Evolutionary conservation across 345 rosid genomes (phyloP).

Genomic region (Rhodamnia argentea): DNA sequence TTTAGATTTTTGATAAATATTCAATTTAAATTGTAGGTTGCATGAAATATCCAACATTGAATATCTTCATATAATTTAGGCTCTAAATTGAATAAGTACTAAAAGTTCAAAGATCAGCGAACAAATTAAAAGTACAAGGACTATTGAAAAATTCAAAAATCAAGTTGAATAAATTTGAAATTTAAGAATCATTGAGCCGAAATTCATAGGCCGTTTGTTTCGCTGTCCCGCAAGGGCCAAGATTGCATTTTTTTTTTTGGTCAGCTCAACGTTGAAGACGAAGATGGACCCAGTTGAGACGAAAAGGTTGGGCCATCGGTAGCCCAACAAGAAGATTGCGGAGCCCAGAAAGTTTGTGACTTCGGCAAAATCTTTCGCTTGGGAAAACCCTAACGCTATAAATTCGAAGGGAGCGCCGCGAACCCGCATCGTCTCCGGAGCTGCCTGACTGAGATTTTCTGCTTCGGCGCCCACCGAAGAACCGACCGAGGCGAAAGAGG

Average conservation of each 20-base stretch:
- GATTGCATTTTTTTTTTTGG: background rate
- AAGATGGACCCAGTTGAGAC: background rate
- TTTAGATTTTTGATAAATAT: rapidly evolving
- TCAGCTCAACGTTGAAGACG: background rate
- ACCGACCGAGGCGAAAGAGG: background rate
- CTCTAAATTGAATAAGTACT: no score
- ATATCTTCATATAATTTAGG: background rate
- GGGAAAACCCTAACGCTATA: background rate
- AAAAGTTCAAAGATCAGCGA: no score
- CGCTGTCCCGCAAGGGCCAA: background rate
- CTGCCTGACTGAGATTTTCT: background rate
- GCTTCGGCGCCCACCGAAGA: background rate
- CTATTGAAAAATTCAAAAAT: no score
- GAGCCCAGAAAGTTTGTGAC: background rate
- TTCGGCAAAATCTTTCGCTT: background rate
- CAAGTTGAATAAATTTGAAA: no score
- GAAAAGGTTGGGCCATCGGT: background rate
- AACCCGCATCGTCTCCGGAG: background rate
- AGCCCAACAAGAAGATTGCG: background rate
- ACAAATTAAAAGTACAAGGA: no score
- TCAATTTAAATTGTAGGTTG: background rate
- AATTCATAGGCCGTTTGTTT: no score
- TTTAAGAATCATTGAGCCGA: no score
- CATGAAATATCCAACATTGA: background rate
- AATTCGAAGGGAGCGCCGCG: background rate